Evolutionary conservation across 768 basidiomycete genomes (phyloP).

Genomic region (Hortiboletus campestris): DNA sequence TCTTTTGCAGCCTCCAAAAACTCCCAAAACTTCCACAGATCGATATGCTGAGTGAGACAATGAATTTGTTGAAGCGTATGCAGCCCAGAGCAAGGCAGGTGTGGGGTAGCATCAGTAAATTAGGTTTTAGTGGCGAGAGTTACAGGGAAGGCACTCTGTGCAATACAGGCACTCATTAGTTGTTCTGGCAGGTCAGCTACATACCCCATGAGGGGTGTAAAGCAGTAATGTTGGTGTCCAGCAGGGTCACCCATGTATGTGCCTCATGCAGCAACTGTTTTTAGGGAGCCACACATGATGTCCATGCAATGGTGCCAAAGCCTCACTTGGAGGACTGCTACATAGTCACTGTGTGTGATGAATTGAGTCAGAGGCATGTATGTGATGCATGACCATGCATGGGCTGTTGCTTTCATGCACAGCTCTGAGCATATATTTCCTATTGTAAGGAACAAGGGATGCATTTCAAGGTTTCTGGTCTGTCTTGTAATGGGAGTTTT

Average conservation of each 20-base stretch:
- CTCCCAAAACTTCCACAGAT: slow-evolving; percentile 26
- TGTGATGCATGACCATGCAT: not conserved
- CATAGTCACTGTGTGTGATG: not conserved
- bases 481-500: slow-evolving; percentile 34
- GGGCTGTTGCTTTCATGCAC: not conserved
- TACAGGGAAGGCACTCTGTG: slow-evolving; percentile 10
- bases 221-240: not conserved
- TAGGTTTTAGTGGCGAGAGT: slow-evolving; percentile 8
- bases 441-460: slow-evolving; percentile 31
- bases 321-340: not conserved
- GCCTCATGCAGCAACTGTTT: slow-evolving; percentile 28
- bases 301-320: not conserved
- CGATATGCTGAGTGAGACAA: not conserved
- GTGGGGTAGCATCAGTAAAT: slow-evolving; percentile 8
- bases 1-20: slow-evolving; percentile 25
- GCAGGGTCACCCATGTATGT: slow-evolving; percentile 26
- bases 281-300: slow-evolving; percentile 29
- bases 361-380: not conserved
- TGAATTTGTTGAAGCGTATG: slow-evolving; percentile 5
- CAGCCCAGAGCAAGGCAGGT: not conserved
- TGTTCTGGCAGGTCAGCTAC: slow-evolving; percentile 14
- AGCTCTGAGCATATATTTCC: slow-evolving; percentile 25
- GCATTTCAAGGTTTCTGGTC: slow-evolving; percentile 30
- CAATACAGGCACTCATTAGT: slow-evolving; percentile 9
- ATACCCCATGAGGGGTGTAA: slow-evolving; percentile 12